Evolutionary conservation across 805 yeast genomes (phyloP).

Genomic region (Sugiyamaella floridensis): DNA sequence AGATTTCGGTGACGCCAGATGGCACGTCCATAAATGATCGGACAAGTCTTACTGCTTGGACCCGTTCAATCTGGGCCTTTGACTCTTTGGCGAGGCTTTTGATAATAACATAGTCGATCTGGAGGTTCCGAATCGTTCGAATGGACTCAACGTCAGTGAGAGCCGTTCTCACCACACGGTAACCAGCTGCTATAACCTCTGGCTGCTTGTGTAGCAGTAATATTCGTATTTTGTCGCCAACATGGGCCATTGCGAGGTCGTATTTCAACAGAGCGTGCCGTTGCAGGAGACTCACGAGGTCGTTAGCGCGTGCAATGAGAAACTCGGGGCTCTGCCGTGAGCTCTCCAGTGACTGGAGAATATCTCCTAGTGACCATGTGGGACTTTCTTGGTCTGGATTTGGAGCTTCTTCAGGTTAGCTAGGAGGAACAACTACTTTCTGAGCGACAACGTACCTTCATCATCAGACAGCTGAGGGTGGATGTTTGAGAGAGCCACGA

Average conservation of each 20-base stretch:
- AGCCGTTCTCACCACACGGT: slow-evolving; percentile 62
- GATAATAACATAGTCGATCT: slow-evolving; percentile 57
- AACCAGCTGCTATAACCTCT: slow-evolving; percentile 68
- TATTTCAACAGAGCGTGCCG: slow-evolving; percentile 53
- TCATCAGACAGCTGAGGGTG: background rate
- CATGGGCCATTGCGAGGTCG: slow-evolving; percentile 44
- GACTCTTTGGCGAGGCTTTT: slow-evolving; percentile 56
- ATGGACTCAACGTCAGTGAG: slow-evolving; percentile 50
- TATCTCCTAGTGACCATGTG: slow-evolving; percentile 59
- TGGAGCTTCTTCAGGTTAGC: slow-evolving; percentile 6
- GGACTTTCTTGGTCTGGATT: slow-evolving; percentile 33
- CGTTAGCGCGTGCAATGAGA: slow-evolving; percentile 57
- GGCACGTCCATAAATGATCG: slow-evolving; percentile 53
- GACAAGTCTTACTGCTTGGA: slow-evolving; percentile 67
- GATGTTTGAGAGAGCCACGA: background rate
- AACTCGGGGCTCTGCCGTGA: slow-evolving; percentile 44
- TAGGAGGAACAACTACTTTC: background rate
- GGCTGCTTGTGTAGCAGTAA: slow-evolving; percentile 51
- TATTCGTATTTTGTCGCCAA: slow-evolving; percentile 44
- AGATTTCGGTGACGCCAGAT: slow-evolving; percentile 46
- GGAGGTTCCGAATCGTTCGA: slow-evolving; percentile 43
- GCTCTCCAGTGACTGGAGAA: slow-evolving; percentile 50
- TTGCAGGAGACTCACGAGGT: slow-evolving; percentile 49
- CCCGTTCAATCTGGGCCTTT: slow-evolving; percentile 53
- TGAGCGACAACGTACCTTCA: slow-evolving; percentile 1